Evolutionary conservation across 352 stramenopile genomes (phyloP).

Genomic region (Plasmopara muralis): DNA sequence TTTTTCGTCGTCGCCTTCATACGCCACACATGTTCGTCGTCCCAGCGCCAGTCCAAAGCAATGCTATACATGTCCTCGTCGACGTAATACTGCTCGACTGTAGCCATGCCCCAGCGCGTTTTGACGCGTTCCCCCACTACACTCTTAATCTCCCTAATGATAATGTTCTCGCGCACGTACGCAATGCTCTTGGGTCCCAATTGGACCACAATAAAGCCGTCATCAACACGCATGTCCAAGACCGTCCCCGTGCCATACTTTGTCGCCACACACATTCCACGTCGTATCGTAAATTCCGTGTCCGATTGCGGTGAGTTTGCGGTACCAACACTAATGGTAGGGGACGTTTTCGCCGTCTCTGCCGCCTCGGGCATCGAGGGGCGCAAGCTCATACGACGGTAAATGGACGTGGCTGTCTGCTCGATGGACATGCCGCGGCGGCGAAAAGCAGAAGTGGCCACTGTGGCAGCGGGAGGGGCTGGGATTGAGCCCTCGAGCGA

Average conservation of each 20-base stretch:
- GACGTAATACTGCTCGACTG: conserved; percentile 78
- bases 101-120: conserved; percentile 77
- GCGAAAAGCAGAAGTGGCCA: conserved; percentile 23
- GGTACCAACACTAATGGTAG: conserved; percentile 16
- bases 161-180: conserved; percentile 57
- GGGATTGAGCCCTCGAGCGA: conserved; percentile 36
- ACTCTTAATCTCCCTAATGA: conserved; percentile 78
- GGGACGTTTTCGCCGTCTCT: conserved; percentile 20
- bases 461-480: conserved; percentile 25
- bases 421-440: conserved; percentile 50
- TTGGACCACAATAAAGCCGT: conserved; percentile 72
- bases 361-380: conserved; percentile 27
- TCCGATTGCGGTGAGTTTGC: conserved; percentile 31
- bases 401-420: conserved; percentile 42
- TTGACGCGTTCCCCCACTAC: conserved; percentile 80
- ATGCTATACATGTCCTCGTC: conserved; percentile 88
- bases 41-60: conserved; percentile 82
- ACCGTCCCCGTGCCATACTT: conserved; percentile 71
- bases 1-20: conserved; percentile 89
- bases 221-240: conserved; percentile 59
- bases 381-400: conserved; percentile 46
- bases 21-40: conserved; percentile 82
- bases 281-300: conserved; percentile 31
- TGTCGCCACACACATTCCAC: conserved; percentile 66
- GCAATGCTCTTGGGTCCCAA: conserved; percentile 63